Evolutionary conservation across 208 protist genomes (phyloP), one percentile per base, ranked within the genome.

Genomic region (Leishmania gerbilli): DNA sequence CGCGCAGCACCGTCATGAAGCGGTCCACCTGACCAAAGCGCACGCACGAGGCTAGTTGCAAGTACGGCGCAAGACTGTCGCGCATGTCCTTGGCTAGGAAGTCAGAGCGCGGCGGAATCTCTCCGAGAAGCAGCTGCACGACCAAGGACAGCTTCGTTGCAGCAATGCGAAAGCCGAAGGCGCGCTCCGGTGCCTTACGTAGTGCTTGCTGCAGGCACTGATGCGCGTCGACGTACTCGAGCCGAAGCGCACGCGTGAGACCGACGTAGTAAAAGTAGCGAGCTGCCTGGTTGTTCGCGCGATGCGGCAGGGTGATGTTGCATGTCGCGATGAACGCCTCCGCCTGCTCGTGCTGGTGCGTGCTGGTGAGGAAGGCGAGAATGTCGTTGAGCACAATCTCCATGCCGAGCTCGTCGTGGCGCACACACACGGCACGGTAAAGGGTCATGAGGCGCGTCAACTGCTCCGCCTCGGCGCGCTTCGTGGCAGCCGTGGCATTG

Each of bases 81-180:
- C 92, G 89, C 89, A 99, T 91, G 17, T 92, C 89, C 81, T 97
- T 97, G 27, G 89, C 86, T 31, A 98, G 84, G 83, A 97, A 98
- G 67, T 98, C 94, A 21, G 87, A 96, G 68, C 98, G 90, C 7
- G 99, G 98, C 62, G 99, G 99, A 79, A 99, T 99, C 80, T 99
- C 97, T 55, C 99, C 99, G 11, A 99, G 89, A 34, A 99, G 92
- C 42, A 99, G 93, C 89, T 99, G 95, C 82, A 99, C 98, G 79
- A 99, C 98, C 45, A 98, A 84, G 2, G 91, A 86, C 47, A 99
- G 88, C 92, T 99, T 99, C 77, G 95, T 96, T 45, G 93, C 93
- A 37, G 92, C 90, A 55, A 97, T 93, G 74, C 94, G 91, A 86
- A 99, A 99, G 72, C 98, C 99, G 49, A 91, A 86, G 19, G 97